A percentile compares a stretch with the other conserved stretches of the same genome.
Evolutionary conservation across 1,284 basidiomycete genomes (phyloP).

Genomic region (Flammula alnicola): DNA sequence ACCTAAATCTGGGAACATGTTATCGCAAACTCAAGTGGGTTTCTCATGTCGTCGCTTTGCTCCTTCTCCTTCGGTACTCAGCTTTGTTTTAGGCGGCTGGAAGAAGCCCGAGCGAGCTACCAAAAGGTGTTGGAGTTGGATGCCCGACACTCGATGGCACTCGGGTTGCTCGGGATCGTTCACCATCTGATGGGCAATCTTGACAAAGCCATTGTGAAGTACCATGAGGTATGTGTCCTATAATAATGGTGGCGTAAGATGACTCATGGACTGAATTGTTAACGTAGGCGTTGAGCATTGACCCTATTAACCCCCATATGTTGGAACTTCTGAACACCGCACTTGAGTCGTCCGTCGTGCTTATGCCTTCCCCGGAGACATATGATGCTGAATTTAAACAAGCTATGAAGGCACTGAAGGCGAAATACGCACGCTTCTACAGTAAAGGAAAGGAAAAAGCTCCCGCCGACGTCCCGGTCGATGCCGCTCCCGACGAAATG

Average conservation of each 20-base stretch:
- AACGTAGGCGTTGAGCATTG: conserved; percentile 85
- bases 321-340: conserved; percentile 87
- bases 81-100: conserved; percentile 54
- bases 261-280: conserved; percentile 1
- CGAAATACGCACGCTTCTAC: conserved; percentile 23
- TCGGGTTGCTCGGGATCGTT: conserved; percentile 85
- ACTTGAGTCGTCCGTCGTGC: conserved; percentile 55
- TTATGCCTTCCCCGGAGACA: conserved; percentile 14
- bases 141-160: conserved; percentile 75
- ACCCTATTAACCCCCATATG: conserved; percentile 86
- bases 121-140: conserved; percentile 81
- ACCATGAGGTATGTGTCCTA: conserved; percentile 75
- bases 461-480: not conserved
- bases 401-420: conserved; percentile 25
- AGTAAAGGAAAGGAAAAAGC: conserved; percentile 22
- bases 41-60: not conserved
- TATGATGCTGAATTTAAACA: conserved; percentile 27
- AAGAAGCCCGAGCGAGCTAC: conserved; percentile 75
- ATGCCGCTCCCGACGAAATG: too few species aligned
- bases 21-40: conserved; percentile 78
- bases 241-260: not conserved
- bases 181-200: conserved; percentile 75
- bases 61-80: not conserved
- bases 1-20: conserved; percentile 90
- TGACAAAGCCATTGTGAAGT: conserved; percentile 82